phyloP scores from a whole-genome alignment of 805 yeast species.

The Yarrowia hollandica region DNA sequence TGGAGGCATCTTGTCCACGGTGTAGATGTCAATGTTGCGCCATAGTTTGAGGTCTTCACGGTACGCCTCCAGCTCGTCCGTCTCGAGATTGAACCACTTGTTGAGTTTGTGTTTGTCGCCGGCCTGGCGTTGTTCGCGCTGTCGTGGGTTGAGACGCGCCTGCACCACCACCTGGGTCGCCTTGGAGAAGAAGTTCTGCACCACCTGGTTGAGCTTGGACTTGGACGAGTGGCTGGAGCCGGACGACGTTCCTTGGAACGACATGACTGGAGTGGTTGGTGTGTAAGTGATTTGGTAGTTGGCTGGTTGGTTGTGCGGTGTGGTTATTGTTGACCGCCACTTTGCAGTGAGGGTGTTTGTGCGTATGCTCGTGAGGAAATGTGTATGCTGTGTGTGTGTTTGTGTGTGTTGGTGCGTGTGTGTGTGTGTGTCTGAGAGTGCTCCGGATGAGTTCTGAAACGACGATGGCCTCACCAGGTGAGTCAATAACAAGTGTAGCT shows the following conservation, averaged over 20 bases:
- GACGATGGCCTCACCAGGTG: no score
- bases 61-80: slow-evolving; percentile 43
- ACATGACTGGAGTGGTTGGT: not conserved
- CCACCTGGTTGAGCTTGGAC: slow-evolving; percentile 37
- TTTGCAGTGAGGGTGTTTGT: not conserved
- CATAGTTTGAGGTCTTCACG: slow-evolving; percentile 65
- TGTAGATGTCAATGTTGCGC: slow-evolving; percentile 45
- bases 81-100: slow-evolving; percentile 46
- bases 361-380: no score
- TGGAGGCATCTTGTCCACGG: slow-evolving; percentile 57
- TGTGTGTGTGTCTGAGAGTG: not conserved
- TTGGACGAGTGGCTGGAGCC: slow-evolving; percentile 21
- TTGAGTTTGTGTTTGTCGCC: slow-evolving; percentile 35
- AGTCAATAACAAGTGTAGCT: slow-evolving; percentile 7
- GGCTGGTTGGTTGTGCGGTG: no score
- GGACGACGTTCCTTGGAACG: slow-evolving; percentile 12
- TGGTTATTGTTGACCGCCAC: not conserved
- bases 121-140: slow-evolving; percentile 30
- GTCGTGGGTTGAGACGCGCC: slow-evolving; percentile 38
- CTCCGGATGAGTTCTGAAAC: no score
- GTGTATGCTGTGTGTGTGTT: not conserved
- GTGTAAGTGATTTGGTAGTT: not conserved
- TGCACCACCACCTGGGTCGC: slow-evolving; percentile 43
- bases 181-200: slow-evolving; percentile 45
- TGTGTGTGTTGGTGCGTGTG: not conserved